Conservation (phyloP, 2,329 filamentous ascomycete genomes). For the Niveomyces coronatus region DNA sequence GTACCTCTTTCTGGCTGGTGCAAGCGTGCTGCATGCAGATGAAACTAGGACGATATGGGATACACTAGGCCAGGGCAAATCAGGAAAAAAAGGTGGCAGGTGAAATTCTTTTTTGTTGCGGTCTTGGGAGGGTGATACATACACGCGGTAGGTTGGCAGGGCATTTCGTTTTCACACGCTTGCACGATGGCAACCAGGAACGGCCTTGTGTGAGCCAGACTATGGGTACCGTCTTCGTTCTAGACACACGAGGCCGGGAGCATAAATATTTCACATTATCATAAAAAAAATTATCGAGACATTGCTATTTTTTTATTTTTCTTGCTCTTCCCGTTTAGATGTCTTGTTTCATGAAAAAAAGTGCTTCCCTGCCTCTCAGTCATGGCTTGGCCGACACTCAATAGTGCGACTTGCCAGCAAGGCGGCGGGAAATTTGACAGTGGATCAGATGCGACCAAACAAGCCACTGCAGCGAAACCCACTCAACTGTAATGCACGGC, state of each 20-base stretch:
- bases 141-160: constrained; percentile 3
- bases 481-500: not conserved
- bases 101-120: too few relatives aligned
- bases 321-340: too few relatives aligned
- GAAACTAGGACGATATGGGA: too few relatives aligned
- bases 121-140: not conserved
- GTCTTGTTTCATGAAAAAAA: not conserved
- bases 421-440: constrained; percentile 7
- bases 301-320: too few relatives aligned
- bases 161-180: not conserved
- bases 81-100: not conserved
- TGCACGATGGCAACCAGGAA: constrained; percentile 8
- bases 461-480: not conserved
- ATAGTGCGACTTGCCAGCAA: too few relatives aligned
- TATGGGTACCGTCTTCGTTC: not conserved
- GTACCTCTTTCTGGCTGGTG: too few relatives aligned
- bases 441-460: constrained; percentile 1
- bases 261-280: too few relatives aligned
- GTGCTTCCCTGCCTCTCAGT: not conserved
- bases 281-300: too few relatives aligned
- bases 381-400: not conserved
- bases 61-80: not conserved
- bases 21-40: too few relatives aligned
- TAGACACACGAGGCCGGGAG: not conserved
- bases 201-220: not conserved